Conservation (phyloP, 768 basidiomycete genomes). For the Auriscalpium vulgare region DNA sequence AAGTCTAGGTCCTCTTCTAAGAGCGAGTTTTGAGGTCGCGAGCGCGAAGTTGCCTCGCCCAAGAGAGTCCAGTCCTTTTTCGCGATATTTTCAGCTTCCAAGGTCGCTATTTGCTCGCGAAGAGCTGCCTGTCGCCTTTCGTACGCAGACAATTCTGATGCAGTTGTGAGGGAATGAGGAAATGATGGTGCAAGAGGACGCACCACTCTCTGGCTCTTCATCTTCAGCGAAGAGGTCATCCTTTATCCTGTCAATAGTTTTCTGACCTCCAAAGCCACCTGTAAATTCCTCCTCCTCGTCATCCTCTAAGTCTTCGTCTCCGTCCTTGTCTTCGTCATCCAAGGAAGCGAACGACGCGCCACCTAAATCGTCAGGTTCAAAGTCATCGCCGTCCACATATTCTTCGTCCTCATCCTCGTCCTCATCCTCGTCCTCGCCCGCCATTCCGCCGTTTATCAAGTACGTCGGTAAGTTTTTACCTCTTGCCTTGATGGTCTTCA, state of each 20-base stretch:
- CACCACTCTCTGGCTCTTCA: constrained; percentile 32
- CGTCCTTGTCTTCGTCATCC: constrained; percentile 15
- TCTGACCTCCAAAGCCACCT: constrained; percentile 23
- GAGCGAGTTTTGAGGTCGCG: constrained; percentile 85
- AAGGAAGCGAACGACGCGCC: background rate
- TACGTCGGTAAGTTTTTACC: constrained; percentile 57
- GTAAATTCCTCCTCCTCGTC: constrained; percentile 16
- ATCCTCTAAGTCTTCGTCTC: constrained; percentile 16
- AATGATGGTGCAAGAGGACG: background rate
- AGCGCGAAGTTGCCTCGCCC: constrained; percentile 79
- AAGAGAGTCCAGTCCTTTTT: constrained; percentile 89
- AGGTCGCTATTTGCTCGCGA: constrained; percentile 65
- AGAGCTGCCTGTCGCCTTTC: constrained; percentile 73
- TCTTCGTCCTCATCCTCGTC: constrained; percentile 29
- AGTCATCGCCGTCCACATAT: constrained; percentile 9
- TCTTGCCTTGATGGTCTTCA: constrained; percentile 71
- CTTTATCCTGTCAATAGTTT: constrained; percentile 62
- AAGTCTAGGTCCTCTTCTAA: constrained; percentile 94
- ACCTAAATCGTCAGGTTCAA: background rate
- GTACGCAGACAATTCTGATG: constrained; percentile 61
- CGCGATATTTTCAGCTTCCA: constrained; percentile 84
- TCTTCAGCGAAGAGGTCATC: constrained; percentile 76
- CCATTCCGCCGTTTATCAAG: constrained; percentile 28
- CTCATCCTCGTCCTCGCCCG: constrained; percentile 31
- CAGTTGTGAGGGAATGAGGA: background rate